phyloP scores from a whole-genome alignment of 106 monocot species.

The Dactylorhiza incarnata region DNA sequence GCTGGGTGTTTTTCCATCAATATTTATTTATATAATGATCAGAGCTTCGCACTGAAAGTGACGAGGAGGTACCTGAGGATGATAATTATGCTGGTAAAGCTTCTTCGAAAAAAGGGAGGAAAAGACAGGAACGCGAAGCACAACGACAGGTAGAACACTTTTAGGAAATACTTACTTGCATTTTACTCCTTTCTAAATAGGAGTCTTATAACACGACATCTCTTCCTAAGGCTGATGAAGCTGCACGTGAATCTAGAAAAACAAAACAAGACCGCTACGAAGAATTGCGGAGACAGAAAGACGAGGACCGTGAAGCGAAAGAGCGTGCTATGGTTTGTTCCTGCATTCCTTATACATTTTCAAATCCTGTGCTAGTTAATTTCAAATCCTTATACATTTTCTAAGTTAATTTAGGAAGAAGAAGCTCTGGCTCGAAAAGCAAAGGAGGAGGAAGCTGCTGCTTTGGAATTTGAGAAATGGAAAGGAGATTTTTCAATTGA shows the following conservation, averaged over 20 bases:
- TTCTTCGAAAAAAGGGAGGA: constrained; percentile 79
- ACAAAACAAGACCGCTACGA: constrained; percentile 74
- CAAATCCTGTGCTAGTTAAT: not conserved
- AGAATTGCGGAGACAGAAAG: constrained; percentile 86
- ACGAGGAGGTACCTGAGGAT: constrained; percentile 59
- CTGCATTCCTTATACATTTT: not conserved
- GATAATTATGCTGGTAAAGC: constrained; percentile 41
- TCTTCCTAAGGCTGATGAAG: constrained; percentile 70
- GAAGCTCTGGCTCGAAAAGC: constrained; percentile 71
- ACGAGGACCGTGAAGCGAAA: constrained; percentile 87
- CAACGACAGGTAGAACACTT: constrained; percentile 56
- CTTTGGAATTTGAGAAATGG: constrained; percentile 96
- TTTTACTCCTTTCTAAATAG: not conserved
- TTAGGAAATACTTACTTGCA: not conserved
- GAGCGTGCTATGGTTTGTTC: constrained; percentile 61
- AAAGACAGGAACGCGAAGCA: constrained; percentile 82
- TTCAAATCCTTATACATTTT: not conserved
- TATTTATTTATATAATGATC: not conserved
- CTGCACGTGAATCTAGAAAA: constrained; percentile 74
- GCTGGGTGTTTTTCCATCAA: too few species aligned
- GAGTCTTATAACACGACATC: not conserved
- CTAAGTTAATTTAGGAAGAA: constrained; percentile 56
- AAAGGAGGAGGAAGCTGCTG: constrained; percentile 86
- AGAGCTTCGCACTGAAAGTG: constrained; percentile 49
- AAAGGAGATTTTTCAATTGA: constrained; percentile 93